phyloP scores from a whole-genome alignment of 371 early-diverging fungal species.

The Mucor saturninus region DNA sequence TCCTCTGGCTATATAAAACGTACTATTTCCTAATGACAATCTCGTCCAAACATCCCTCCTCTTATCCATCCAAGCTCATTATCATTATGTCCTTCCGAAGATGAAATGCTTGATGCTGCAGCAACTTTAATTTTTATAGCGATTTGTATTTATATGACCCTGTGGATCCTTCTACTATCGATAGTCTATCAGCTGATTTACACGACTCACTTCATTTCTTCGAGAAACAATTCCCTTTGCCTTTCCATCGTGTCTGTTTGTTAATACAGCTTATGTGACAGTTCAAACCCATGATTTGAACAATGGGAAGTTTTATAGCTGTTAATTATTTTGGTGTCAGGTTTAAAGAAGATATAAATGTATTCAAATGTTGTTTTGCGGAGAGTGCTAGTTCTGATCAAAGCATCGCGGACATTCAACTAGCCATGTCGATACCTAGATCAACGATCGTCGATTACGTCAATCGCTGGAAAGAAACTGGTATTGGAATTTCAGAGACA shows the following conservation, averaged over 20 bases:
- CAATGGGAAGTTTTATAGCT: constrained; percentile 8
- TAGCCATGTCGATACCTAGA: too few species aligned
- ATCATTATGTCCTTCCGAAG: background rate
- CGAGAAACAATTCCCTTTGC: too few species aligned
- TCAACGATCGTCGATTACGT: too few species aligned
- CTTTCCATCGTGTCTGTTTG: too few species aligned
- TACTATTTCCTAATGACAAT: background rate
- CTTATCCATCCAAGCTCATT: background rate
- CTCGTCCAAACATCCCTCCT: constrained; percentile 2
- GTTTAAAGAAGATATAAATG: background rate
- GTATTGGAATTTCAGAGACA: too few species aligned
- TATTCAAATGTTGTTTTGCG: constrained; percentile 13
- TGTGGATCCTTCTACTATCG: background rate
- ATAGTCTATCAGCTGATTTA: background rate
- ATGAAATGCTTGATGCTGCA: constrained; percentile 11
- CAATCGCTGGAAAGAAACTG: too few species aligned
- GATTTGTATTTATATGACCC: constrained; percentile 9
- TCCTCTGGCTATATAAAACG: constrained; percentile 11
- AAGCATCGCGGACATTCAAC: too few species aligned
- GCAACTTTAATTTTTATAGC: constrained; percentile 1
- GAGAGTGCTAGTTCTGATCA: constrained; percentile 6
- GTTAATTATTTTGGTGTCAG: background rate
- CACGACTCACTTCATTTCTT: background rate
- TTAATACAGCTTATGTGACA: constrained; percentile 2
- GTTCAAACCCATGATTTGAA: constrained; percentile 15